A percentile compares a stretch with the other conserved stretches of the same genome.
Conservation (phyloP, 2,329 filamentous ascomycete genomes). For the Colletotrichum tanaceti region DNA sequence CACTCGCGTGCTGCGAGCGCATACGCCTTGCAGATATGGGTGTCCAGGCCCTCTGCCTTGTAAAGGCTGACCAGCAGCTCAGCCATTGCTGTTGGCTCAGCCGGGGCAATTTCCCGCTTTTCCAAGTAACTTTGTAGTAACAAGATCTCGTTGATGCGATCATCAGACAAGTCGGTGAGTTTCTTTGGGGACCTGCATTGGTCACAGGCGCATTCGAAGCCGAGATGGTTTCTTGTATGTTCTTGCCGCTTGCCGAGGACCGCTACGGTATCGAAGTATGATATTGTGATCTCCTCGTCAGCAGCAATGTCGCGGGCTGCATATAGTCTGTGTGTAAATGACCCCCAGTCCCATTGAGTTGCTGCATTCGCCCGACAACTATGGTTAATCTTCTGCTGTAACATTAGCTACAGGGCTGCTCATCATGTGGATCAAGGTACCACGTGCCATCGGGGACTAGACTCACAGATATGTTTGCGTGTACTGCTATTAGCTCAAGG, state of each 20-base stretch:
- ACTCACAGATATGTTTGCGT: slow-evolving; percentile 17
- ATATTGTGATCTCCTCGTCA: slow-evolving; percentile 21
- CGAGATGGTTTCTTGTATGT: fast-evolving
- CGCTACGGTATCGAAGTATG: slow-evolving; percentile 5
- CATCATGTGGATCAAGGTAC: no score
- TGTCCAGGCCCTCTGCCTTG: no score
- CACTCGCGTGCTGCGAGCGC: no score
- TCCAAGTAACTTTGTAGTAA: not conserved
- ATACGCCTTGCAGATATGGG: no score
- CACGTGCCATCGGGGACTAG: no score
- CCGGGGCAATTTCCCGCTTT: slow-evolving; percentile 1
- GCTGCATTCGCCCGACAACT: slow-evolving; percentile 20
- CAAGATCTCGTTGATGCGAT: slow-evolving; percentile 8
- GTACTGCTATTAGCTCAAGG: slow-evolving; percentile 11
- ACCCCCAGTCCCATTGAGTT: slow-evolving; percentile 6
- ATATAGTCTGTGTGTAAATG: not conserved
- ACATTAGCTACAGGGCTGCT: not conserved
- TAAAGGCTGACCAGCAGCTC: slow-evolving; percentile 1
- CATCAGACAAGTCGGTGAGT: not conserved
- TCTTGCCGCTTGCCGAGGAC: not conserved
- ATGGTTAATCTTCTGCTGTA: slow-evolving; percentile 17
- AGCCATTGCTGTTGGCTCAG: slow-evolving; percentile 13
- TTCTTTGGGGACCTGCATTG: not conserved
- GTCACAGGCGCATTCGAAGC: not conserved
- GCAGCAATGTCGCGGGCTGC: slow-evolving; percentile 14